Base-by-base conservation (phyloP, 345 rosid species). In the Leavenworthia alabamica region DNA sequence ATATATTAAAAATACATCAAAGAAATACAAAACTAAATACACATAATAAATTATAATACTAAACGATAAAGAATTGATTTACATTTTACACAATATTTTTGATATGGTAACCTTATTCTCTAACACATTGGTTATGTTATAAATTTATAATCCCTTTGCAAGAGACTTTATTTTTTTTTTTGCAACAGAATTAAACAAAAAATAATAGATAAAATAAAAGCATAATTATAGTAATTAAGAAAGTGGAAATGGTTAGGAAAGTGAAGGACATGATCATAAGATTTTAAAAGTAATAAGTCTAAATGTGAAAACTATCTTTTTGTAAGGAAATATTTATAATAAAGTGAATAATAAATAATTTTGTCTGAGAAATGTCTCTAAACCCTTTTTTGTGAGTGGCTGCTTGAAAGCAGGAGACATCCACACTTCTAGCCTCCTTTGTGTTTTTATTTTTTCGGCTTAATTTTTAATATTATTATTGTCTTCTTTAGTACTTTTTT, bases 311-410 rank as follows among this genome's bases (percentile, higher is more conserved):
- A 33, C 22, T n/a, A 49, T 40, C 14, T 67, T 39, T 43, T 17
- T 19, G 29, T 26, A 29, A 22, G 7, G 6, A 32, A 54, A 32
- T 8, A 4, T 23, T 23, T 55, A 5, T 35, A 10, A 35, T 37
- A 10, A 62, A 54, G n/a, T 10, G 11, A 39, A 63, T 39, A 12
- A 15, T 32, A 16, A 56, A 63, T 71, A 41, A 64, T 56, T 71
- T 16, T 56, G 69, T 71, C 59, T 47, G 59, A 40, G 47, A 56
- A 35, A 40, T 71, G 75, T 56, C 51, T 16, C 75, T 15, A 40
- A 33, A 31, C 46, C 62, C 63, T 16, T 70, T 71, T n/a, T n/a
- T n/a, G n/a, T n/a, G n/a, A n/a, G n/a, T n/a, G n/a, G n/a, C n/a
- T n/a, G n/a, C n/a, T n/a, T n/a, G n/a, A n/a, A n/a, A n/a, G n/a